These are phyloP conservation scores for Raphidocelis subcapitata DNA, from an alignment of 139 green algal genomes.

Conservation along the genomic window DNA sequence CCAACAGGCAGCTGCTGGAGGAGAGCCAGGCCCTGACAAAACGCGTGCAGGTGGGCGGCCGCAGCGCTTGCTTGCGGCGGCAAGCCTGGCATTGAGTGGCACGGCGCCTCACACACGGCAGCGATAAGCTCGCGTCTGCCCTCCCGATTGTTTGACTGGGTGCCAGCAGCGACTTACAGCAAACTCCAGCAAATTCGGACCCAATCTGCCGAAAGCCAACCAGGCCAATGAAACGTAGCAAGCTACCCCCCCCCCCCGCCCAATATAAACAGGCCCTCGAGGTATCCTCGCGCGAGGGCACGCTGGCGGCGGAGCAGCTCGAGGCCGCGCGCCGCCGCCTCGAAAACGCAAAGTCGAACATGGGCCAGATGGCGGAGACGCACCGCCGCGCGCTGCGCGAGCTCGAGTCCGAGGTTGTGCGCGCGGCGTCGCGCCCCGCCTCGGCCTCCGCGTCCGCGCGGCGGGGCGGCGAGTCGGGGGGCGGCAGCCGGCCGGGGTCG, in stretches of 20 bases:
- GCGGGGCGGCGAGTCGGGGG: too few species aligned
- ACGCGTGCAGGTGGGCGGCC: slow-evolving; percentile 11
- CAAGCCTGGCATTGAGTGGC: too few species aligned
- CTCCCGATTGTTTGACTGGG: too few species aligned
- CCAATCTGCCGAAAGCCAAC: not conserved
- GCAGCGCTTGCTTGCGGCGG: not conserved
- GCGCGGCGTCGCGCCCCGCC: too few species aligned
- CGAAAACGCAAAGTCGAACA: not conserved
- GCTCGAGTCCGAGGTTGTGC: slow-evolving; percentile 5
- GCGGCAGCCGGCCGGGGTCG: too few species aligned
- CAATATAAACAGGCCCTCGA: not conserved
- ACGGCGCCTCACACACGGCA: too few species aligned
- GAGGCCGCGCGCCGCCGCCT: slow-evolving; percentile 1
- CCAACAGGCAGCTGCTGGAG: slow-evolving; percentile 24
- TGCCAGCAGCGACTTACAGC: too few species aligned
- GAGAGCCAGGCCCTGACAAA: slow-evolving; percentile 19
- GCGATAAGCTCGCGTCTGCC: too few species aligned
- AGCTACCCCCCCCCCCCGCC: too few species aligned
- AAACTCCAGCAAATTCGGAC: too few species aligned
- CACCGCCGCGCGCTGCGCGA: slow-evolving; percentile 11
- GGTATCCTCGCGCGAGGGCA: slow-evolving; percentile 16
- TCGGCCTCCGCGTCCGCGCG: too few species aligned
- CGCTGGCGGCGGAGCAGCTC: slow-evolving; percentile 13
- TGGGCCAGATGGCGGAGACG: slow-evolving; percentile 7
- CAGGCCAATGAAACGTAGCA: not conserved